These are phyloP conservation scores for Calycina marina DNA, from an alignment of 2,329 filamentous ascomycete genomes.

Conservation along the genomic window DNA sequence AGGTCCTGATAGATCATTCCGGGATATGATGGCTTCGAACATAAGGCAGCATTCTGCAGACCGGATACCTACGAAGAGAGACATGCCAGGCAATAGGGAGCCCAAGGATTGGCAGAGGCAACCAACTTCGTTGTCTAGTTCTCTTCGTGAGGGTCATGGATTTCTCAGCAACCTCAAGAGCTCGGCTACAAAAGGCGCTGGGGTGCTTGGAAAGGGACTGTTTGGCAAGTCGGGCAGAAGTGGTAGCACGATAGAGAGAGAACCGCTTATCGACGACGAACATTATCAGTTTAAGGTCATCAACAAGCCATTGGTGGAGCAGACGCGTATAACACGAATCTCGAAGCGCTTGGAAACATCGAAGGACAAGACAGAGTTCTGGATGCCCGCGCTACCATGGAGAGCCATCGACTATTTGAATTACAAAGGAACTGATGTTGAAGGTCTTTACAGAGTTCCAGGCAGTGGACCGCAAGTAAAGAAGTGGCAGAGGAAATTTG, in stretches of 20 bases:
- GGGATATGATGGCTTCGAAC: conserved; percentile 50
- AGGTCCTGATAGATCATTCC: conserved; percentile 46
- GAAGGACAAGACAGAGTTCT: conserved; percentile 91
- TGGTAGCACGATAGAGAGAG: conserved; percentile 52
- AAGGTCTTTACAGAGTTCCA: conserved; percentile 84
- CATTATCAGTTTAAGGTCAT: conserved; percentile 76
- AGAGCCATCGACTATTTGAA: conserved; percentile 93
- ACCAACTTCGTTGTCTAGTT: conserved; percentile 28
- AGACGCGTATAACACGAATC: conserved; percentile 81
- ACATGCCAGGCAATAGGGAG: conserved; percentile 20
- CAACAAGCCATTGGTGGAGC: conserved; percentile 72
- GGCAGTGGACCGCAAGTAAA: conserved; percentile 84
- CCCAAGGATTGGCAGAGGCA: conserved; percentile 19
- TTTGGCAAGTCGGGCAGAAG: conserved; percentile 66
- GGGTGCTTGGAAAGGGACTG: conserved; percentile 68
- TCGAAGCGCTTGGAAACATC: conserved; percentile 79
- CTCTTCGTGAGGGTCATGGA: conserved; percentile 43
- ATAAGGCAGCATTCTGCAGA: conserved; percentile 62
- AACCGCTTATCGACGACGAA: conserved; percentile 57
- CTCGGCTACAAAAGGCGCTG: conserved; percentile 59
- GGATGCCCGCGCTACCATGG: conserved; percentile 96
- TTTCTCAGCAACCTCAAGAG: conserved; percentile 63
- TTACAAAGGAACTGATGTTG: conserved; percentile 84
- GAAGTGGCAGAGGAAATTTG: conserved; percentile 85
- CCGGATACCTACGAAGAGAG: conserved; percentile 34